Percentiles rank a stretch among this genome's conserved stretches.
These are phyloP conservation scores for Ephemerocybe angulata DNA, from an alignment of 768 basidiomycete genomes.

Conservation along the genomic window DNA sequence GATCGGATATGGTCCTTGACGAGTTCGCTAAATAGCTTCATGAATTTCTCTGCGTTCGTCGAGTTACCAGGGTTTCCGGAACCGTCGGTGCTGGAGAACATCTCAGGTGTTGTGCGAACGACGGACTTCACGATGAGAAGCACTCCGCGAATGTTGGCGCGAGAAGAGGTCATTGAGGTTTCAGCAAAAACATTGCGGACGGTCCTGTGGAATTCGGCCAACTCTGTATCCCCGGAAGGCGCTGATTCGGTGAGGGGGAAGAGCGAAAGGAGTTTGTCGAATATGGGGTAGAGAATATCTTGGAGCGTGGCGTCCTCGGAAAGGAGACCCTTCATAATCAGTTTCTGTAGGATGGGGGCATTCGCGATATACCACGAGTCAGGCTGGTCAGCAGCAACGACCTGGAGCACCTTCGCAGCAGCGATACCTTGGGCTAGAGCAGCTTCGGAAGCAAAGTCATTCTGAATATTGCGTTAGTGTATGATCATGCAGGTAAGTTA, in stretches of 20 bases:
- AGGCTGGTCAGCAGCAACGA: constrained; percentile 78
- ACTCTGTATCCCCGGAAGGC: constrained; percentile 40
- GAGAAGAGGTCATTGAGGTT: constrained; percentile 60
- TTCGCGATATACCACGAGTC: constrained; percentile 79
- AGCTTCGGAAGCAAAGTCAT: constrained; percentile 64
- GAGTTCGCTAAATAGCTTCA: constrained; percentile 81
- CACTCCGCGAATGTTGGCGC: constrained; percentile 66
- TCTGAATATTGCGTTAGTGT: constrained; percentile 40
- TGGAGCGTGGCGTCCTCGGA: constrained; percentile 78
- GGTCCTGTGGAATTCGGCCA: constrained; percentile 75
- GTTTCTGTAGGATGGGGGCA: constrained; percentile 67
- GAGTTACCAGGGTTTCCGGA: constrained; percentile 12
- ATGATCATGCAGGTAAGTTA: not conserved
- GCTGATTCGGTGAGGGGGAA: constrained; percentile 72
- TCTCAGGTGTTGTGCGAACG: constrained; percentile 74
- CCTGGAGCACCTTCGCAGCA: constrained; percentile 83
- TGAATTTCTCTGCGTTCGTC: constrained; percentile 32
- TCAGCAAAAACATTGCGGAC: constrained; percentile 74
- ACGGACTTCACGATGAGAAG: constrained; percentile 86
- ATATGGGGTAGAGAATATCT: constrained; percentile 77
- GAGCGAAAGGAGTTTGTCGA: constrained; percentile 71
- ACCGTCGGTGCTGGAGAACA: constrained; percentile 62
- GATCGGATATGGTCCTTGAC: constrained; percentile 83
- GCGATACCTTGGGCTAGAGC: constrained; percentile 68
- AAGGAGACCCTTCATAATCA: constrained; percentile 83